Evolutionary conservation across 257 asterid genomes (phyloP).

Genomic region (Solanum paucissectum): DNA sequence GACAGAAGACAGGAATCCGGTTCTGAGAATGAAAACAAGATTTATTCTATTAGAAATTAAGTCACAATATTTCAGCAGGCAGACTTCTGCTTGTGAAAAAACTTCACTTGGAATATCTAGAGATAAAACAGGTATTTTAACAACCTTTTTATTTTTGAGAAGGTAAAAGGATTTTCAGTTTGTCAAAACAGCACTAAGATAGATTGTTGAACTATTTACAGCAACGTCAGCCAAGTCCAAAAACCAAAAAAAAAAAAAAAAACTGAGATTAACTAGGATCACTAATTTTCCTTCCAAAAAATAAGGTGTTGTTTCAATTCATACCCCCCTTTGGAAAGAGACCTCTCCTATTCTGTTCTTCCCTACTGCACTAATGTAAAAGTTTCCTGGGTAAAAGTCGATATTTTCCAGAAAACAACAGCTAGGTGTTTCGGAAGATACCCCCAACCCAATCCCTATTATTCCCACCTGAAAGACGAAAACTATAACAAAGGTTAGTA

Average conservation of each 20-base stretch:
- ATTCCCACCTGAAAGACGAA: neutral
- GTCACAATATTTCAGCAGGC: neutral
- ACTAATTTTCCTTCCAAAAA: neutral
- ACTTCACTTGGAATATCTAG: neutral
- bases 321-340: neutral
- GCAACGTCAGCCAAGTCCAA: neutral
- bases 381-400: neutral
- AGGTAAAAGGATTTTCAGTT: neutral
- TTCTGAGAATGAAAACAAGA: constrained; percentile 34
- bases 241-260: neutral
- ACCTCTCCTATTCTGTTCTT: neutral
- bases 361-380: neutral
- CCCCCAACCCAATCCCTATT: neutral
- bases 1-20: constrained; percentile 79
- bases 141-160: neutral
- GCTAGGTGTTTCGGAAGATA: neutral
- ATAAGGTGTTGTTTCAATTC: neutral
- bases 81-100: neutral
- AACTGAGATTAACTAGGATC: neutral
- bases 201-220: neutral
- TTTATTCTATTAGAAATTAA: neutral
- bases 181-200: neutral
- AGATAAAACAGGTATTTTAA: neutral
- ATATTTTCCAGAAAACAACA: neutral
- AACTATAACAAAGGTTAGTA: neutral